Evolutionary conservation across 2,329 filamentous ascomycete species (phyloP).

Genomic region (Phoma sp.): DNA sequence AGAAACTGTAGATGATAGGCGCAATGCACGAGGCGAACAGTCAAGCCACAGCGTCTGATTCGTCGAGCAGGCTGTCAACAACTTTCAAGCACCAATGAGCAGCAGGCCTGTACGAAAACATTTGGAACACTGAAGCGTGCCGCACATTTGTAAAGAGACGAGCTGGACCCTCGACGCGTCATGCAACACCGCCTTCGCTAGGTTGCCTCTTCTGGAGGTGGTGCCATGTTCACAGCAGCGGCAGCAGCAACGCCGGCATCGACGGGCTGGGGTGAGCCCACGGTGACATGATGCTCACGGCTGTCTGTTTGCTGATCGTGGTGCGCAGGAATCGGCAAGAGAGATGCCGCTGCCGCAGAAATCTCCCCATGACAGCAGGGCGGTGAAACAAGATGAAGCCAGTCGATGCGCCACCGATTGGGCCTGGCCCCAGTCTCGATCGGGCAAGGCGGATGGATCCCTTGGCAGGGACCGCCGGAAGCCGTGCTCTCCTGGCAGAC

Average conservation of each 20-base stretch:
- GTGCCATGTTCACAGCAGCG: not conserved
- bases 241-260: slow-evolving; percentile 10
- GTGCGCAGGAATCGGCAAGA: slow-evolving; percentile 26
- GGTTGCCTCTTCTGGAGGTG: not conserved
- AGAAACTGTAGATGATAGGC: not conserved
- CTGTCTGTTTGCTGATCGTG: slow-evolving; percentile 6
- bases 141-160: slow-evolving; percentile 1
- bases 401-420: slow-evolving; percentile 21
- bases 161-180: slow-evolving; percentile 14
- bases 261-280: slow-evolving; percentile 23
- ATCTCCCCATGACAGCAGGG: slow-evolving; percentile 28
- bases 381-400: slow-evolving; percentile 25
- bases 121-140: slow-evolving; percentile 1
- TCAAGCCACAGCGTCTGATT: not conserved
- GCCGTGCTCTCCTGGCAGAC: slow-evolving; percentile 29
- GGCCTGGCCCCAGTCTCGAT: slow-evolving; percentile 6
- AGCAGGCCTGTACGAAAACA: slow-evolving; percentile 4
- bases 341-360: slow-evolving; percentile 23
- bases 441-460: not conserved
- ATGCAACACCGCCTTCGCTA: slow-evolving; percentile 12
- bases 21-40: not conserved
- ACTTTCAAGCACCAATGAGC: slow-evolving; percentile 4
- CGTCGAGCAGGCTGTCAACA: not conserved
- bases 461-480: slow-evolving; percentile 29
- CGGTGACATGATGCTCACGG: slow-evolving; percentile 28